phyloP scores from a whole-genome alignment of 2,329 filamentous ascomycete species.

The Fusarium annulatum region DNA sequence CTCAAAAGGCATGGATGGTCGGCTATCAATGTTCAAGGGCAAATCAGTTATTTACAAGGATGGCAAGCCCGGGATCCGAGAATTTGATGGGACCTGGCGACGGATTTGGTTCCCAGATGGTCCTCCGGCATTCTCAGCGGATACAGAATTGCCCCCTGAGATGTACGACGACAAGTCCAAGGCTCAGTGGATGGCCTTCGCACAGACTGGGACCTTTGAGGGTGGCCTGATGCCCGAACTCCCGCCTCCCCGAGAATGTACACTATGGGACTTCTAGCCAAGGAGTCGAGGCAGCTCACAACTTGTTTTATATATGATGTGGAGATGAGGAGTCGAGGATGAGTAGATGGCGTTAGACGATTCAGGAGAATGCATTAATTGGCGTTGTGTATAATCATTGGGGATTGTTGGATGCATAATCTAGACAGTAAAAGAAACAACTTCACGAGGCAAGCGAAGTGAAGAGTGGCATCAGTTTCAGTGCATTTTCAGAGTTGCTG shows the following conservation, averaged over 20 bases:
- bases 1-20: conserved; percentile 55
- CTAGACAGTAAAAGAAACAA: conserved; percentile 6
- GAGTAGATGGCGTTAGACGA: conserved; percentile 32
- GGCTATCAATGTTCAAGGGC: conserved; percentile 70
- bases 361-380: conserved; percentile 31
- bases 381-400: conserved; percentile 29
- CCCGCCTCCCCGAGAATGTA: conserved; percentile 82
- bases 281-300: neutral
- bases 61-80: conserved; percentile 60
- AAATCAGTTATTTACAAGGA: conserved; percentile 69
- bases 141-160: conserved; percentile 69
- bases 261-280: conserved; percentile 74
- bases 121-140: conserved; percentile 69
- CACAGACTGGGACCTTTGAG: conserved; percentile 73
- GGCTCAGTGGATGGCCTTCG: conserved; percentile 72
- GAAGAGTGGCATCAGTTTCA: neutral
- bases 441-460: neutral
- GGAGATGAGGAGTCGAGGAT: conserved; percentile 10
- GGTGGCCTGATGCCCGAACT: conserved; percentile 79
- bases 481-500: neutral
- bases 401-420: conserved; percentile 19
- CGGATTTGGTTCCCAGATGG: conserved; percentile 81
- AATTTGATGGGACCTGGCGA: conserved; percentile 65
- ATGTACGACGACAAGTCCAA: conserved; percentile 70
- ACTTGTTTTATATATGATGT: conserved; percentile 75